These are phyloP conservation scores for Aureobasidium namibiae DNA, from an alignment of 2,329 filamentous ascomycete species.

Conservation along the genomic window DNA sequence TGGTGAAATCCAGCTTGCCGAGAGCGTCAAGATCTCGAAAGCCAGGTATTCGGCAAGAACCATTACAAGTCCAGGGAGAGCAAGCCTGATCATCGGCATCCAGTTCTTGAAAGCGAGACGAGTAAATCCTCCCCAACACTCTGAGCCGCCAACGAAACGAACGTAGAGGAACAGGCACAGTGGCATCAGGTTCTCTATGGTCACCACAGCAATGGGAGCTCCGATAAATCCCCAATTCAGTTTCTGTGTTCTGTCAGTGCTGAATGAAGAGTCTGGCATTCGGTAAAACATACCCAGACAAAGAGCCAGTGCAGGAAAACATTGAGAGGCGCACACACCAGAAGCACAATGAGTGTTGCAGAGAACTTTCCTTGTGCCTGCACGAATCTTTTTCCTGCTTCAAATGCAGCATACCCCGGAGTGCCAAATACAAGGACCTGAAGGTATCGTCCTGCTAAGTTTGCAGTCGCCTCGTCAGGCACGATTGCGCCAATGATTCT, in stretches of 20 bases:
- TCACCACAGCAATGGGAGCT: constrained; percentile 65
- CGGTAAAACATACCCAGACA: constrained; percentile 54
- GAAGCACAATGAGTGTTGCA: constrained; percentile 70
- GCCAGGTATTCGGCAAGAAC: constrained; percentile 86
- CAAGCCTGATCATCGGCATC: constrained; percentile 75
- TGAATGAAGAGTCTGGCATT: background rate
- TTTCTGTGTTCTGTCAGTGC: constrained; percentile 20
- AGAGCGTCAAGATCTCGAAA: constrained; percentile 83
- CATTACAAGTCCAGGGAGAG: constrained; percentile 84
- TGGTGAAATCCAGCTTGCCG: constrained; percentile 68
- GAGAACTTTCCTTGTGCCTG: constrained; percentile 82
- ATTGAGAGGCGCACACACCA: constrained; percentile 74
- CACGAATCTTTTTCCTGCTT: constrained; percentile 72
- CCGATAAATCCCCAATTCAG: constrained; percentile 64
- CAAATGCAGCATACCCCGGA: constrained; percentile 68
- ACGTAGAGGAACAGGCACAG: constrained; percentile 64
- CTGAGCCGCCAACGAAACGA: constrained; percentile 55
- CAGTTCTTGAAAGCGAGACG: constrained; percentile 61
- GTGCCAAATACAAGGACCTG: constrained; percentile 59
- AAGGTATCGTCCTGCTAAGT: constrained; percentile 64
- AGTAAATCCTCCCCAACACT: constrained; percentile 74
- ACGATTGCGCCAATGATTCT: constrained; percentile 55
- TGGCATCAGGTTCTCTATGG: constrained; percentile 67
- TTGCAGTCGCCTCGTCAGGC: constrained; percentile 60
- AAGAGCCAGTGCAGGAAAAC: constrained; percentile 71